Evolutionary conservation across 306 rosid species (phyloP).

Genomic region (Quercus gilva): DNA sequence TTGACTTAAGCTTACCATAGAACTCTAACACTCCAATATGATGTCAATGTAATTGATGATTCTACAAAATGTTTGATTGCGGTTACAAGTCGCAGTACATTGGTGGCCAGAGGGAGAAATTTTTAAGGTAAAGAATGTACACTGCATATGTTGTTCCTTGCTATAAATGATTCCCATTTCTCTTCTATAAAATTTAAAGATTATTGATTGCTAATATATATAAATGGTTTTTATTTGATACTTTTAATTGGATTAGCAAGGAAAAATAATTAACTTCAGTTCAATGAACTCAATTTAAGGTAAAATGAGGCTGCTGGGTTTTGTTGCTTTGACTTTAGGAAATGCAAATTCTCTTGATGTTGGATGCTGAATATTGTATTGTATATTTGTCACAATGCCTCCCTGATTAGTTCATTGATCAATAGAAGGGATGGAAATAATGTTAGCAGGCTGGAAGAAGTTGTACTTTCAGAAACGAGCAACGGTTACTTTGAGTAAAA

Average conservation of each 20-base stretch:
- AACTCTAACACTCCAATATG: conserved; percentile 14
- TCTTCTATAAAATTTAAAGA: not conserved
- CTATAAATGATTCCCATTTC: not conserved
- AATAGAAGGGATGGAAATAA: not conserved
- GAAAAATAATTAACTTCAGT: not conserved
- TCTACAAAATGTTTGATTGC: conserved; percentile 43
- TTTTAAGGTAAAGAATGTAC: conserved; percentile 43
- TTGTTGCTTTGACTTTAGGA: not conserved
- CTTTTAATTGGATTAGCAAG: not conserved
- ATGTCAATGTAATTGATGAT: conserved; percentile 18
- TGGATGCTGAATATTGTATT: not conserved
- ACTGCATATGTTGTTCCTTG: not conserved
- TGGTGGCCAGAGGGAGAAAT: conserved; percentile 48
- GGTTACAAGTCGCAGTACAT: conserved; percentile 49
- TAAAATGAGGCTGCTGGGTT: not conserved
- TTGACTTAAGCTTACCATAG: conserved; percentile 20
- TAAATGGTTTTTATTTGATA: not conserved
- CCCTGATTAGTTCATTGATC: not conserved
- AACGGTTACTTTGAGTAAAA: no score
- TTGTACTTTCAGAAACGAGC: no score
- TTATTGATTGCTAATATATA: not conserved
- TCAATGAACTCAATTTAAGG: not conserved
- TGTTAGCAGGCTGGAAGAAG: no score
- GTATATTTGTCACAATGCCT: not conserved
- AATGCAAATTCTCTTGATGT: not conserved